Base-by-base conservation (phyloP, 768 basidiomycete genomes). In the Amanita pseudoporphyria region DNA sequence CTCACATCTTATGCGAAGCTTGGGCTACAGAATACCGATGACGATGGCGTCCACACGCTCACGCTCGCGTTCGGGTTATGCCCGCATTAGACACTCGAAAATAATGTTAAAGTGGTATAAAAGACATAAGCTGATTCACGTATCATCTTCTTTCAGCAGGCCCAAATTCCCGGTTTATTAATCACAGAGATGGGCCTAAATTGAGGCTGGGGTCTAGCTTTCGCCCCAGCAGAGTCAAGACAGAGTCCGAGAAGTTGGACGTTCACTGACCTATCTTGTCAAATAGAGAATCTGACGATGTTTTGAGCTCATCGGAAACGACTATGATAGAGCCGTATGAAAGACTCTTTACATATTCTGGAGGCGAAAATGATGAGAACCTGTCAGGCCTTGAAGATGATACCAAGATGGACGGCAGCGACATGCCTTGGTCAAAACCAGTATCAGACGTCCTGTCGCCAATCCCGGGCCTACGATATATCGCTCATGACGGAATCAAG, bases 391-490 rank as follows among this genome's bases (percentile, higher is more conserved):
- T 73, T 0, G 73, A 60, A 1, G 85, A 84, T 0, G 85, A 87
- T 0, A 77, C 82, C 1, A 81, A 76, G 52, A 88, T 86, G 0
- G 84, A 67, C 0, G 71, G 60, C 22, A 88, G 69, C 0, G 82
- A 76, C 52, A 74, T 70, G 1, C 72, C 75, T 41, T 70, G 72
- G 31, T 77, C 78, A 6, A 56, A 62, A 16, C 58, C 60, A 10
- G 71, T 79, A 31, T 84, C 81, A 54, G 90, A 85, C 88, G 90
- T 91, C 73, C 88, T 91, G 63, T 91, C 88, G 0, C 88, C 87
- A 3, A 90, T 60, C 2, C 81, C 85, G 1, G 88, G 88, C 9
- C 87, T 75, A 1, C 9, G 84, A 81, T 53, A 75, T 76, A 39
- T 84, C 80, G 55, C 83, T 88, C 58, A 72, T 63, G 28, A 78